Base-by-base conservation (phyloP, 345 rosid genomes). In the Moricandia arvensis region DNA sequence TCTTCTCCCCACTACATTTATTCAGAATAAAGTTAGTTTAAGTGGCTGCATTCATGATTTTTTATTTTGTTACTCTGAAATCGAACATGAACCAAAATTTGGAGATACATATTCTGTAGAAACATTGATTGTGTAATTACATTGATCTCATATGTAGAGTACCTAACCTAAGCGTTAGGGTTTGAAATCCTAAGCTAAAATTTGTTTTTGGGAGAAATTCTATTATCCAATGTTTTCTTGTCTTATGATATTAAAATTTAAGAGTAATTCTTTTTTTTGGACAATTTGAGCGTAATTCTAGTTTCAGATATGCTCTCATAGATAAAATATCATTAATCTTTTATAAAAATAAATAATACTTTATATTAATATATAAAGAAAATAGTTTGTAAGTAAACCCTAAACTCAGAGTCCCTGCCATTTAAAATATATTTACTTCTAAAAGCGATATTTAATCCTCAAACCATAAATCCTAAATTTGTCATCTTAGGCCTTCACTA, bases 1-100 rank as follows among this genome's bases (percentile, higher is more conserved):
- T 21, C 54, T 61, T 71, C 47, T 34, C 62, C 62, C 49, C 43
- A 55, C 43, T 30, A 64, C 41, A 17, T 57, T 8, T 68, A 33
- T 53, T 18, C 13, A 54, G n/a, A 54, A 12, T 34, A 24, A 24
- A 34, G 15, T 18, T 54, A 54, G 7, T 51, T 31, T 6, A 65
- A 43, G 45, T 61, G 63, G 8, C 33, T 59, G 49, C 49, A 43
- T 12, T 41, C n/a, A n/a, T n/a, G n/a, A n/a, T n/a, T n/a, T n/a
- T 60, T 0, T 12, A 29, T 13, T 45, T 27, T 45, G 10, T 31
- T n/a, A n/a, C 51, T 49, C 51, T 31, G 59, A 60, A 30, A 13
- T 9, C 47, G 60, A 47, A 30, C 17, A 45, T 31, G 45, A 71
- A 71, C 58, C 17, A 21, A 30, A 61, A 45, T 30, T 45, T 45